Evolutionary conservation across 108 stramenopile genomes (phyloP), one percentile per base, ranked within the genome.

Genomic region (Mayamaea pseudoterrestris): DNA sequence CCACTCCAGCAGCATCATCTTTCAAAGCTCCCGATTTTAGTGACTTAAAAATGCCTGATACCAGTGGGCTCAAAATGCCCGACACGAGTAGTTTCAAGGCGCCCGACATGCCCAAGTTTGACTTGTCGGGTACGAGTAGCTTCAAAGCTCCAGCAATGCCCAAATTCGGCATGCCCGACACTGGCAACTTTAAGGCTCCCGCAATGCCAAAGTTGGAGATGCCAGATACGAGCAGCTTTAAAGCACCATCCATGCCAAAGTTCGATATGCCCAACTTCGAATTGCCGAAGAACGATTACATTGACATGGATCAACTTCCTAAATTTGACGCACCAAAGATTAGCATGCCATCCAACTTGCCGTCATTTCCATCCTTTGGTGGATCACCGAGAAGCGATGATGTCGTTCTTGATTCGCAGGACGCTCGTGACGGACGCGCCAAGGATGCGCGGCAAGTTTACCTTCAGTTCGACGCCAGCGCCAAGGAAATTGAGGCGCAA

Each of bases 381-480:
- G 17, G 44, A 35, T 27, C 4, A 11, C 24, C 54, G 29, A n/a
- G n/a, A n/a, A n/a, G n/a, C n/a, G n/a, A n/a, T n/a, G n/a, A n/a
- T n/a, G 12, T 18, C 27, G 49, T 41, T 23, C 17, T 54, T 9
- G 39, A 30, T 16, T 44, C 47, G 1, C 86, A 83, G 58, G 86
- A 88, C 57, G 69, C 71, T 21, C 73, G 86, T 5, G 81, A 88
- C 64, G 71, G 65, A 51, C 59, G 52, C 35, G 86, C 86, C n/a
- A 54, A 61, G 31, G 72, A 48, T 8, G 73, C 72, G 25, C 61
- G 65, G 23, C 35, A 43, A 12, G 63, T 44, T 20, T 83, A 63
- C 55, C 68, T 73, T 40, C 68, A 78, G 11, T 76, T 74, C 8
- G 78, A 83, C 41, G 50, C 58, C 5, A 65, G 65, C 13, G 80